A percentile compares a stretch with the other conserved stretches of the same genome.
Evolutionary conservation across 2,329 filamentous ascomycete species (phyloP).

Genomic region (Epichloe amarillans): DNA sequence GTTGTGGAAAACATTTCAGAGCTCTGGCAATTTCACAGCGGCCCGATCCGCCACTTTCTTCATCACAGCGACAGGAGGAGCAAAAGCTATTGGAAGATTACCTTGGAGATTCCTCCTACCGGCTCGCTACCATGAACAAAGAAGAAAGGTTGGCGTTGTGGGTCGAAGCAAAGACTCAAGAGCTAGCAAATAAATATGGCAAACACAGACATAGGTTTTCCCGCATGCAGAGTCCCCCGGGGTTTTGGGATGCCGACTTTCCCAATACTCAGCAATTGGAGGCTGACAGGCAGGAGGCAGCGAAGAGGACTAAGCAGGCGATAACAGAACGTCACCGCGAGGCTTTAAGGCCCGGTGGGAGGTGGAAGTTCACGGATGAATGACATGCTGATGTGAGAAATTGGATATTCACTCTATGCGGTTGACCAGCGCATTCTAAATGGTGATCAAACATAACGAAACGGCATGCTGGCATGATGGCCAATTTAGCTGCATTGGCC

Average conservation of each 20-base stretch:
- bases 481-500: too few relatives aligned
- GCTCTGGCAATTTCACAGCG: constrained; percentile 46
- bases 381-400: constrained; percentile 17
- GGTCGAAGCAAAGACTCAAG: constrained; percentile 60
- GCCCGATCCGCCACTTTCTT: constrained; percentile 22
- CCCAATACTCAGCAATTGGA: constrained; percentile 72
- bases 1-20: constrained; percentile 61
- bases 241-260: constrained; percentile 86
- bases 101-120: constrained; percentile 45
- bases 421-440: not conserved
- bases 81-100: constrained; percentile 40
- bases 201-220: constrained; percentile 66
- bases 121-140: constrained; percentile 41
- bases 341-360: constrained; percentile 62
- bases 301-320: constrained; percentile 46
- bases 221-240: constrained; percentile 65
- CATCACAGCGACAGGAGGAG: constrained; percentile 27
- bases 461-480: too few relatives aligned
- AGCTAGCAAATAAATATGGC: constrained; percentile 62
- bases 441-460: not conserved
- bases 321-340: constrained; percentile 67
- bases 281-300: constrained; percentile 50
- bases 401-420: not conserved
- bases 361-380: constrained; percentile 76
- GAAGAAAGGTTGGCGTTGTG: constrained; percentile 54